These are phyloP conservation scores for Leucocoprinus leucothites DNA, from an alignment of 768 basidiomycete species.

Conservation along the genomic window DNA sequence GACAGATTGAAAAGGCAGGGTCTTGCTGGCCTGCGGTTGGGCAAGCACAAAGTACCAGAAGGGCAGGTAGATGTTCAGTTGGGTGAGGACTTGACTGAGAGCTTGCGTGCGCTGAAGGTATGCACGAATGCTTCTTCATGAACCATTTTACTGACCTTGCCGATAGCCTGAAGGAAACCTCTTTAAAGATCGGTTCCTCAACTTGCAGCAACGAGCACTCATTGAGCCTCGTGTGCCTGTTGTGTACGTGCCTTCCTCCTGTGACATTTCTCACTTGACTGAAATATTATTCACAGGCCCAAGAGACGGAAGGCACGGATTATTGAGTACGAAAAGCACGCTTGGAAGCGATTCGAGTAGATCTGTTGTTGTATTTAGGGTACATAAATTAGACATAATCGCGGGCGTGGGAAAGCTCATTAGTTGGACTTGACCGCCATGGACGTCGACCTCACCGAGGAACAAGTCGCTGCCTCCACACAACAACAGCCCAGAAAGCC, in stretches of 20 bases:
- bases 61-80: conserved; percentile 80
- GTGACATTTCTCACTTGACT: neutral
- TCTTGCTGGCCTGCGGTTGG: conserved; percentile 70
- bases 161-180: conserved; percentile 88
- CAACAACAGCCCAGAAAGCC: conserved; percentile 20
- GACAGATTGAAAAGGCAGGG: conserved; percentile 58
- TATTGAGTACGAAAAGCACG: conserved; percentile 75
- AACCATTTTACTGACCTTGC: neutral
- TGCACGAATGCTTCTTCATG: conserved; percentile 18
- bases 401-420: conserved; percentile 13
- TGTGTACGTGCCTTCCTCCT: conserved; percentile 41
- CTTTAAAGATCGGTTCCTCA: conserved; percentile 85
- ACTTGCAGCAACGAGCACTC: conserved; percentile 83
- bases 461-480: conserved; percentile 24
- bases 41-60: conserved; percentile 74
- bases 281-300: conserved; percentile 32
- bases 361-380: conserved; percentile 1
- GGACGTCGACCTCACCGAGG: conserved; percentile 40
- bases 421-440: conserved; percentile 22
- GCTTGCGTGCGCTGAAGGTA: conserved; percentile 79
- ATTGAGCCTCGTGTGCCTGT: conserved; percentile 85
- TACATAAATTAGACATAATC: conserved; percentile 4
- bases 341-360: conserved; percentile 72
- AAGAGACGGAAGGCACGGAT: conserved; percentile 48
- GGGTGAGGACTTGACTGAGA: conserved; percentile 87